phyloP scores from a whole-genome alignment of 352 stramenopile species.

The Phytophthora sojae region DNA sequence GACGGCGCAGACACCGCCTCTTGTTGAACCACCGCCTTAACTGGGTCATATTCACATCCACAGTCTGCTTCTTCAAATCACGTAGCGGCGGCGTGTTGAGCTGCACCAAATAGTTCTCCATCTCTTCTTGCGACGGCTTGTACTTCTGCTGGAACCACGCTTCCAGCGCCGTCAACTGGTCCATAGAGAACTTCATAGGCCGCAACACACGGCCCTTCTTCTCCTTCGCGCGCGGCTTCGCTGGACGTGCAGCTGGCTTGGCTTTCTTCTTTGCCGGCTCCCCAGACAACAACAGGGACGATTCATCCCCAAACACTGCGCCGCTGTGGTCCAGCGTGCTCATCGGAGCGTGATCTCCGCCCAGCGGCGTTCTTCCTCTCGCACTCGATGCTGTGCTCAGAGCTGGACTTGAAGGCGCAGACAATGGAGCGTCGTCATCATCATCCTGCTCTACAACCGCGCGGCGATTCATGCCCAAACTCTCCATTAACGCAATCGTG shows the following conservation, averaged over 20 bases:
- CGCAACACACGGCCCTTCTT: constrained; percentile 76
- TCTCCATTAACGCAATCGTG: constrained; percentile 77
- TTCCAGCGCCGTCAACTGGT: constrained; percentile 81
- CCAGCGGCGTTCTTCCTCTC: constrained; percentile 29
- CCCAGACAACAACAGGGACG: constrained; percentile 30
- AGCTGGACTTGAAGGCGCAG: constrained; percentile 28
- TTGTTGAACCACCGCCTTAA: constrained; percentile 90
- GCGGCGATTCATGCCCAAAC: constrained; percentile 70
- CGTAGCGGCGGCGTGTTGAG: constrained; percentile 77
- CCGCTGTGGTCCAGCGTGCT: constrained; percentile 24
- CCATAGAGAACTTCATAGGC: constrained; percentile 90
- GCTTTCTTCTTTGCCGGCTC: constrained; percentile 45
- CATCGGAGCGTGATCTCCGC: constrained; percentile 19
- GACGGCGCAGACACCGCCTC: constrained; percentile 79
- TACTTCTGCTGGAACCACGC: constrained; percentile 90
- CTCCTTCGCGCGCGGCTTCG: constrained; percentile 56
- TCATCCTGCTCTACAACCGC: constrained; percentile 50
- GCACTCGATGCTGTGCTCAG: constrained; percentile 43
- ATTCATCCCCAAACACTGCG: constrained; percentile 28
- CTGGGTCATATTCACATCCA: constrained; percentile 90
- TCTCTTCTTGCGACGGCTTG: constrained; percentile 82
- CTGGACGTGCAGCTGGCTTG: constrained; percentile 28
- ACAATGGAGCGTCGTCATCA: constrained; percentile 52
- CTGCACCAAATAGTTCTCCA: constrained; percentile 77
- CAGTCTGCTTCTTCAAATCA: constrained; percentile 71